Evolutionary conservation across 495 filamentous ascomycete species (phyloP).

Genomic region (Elaphomyces granulatus): DNA sequence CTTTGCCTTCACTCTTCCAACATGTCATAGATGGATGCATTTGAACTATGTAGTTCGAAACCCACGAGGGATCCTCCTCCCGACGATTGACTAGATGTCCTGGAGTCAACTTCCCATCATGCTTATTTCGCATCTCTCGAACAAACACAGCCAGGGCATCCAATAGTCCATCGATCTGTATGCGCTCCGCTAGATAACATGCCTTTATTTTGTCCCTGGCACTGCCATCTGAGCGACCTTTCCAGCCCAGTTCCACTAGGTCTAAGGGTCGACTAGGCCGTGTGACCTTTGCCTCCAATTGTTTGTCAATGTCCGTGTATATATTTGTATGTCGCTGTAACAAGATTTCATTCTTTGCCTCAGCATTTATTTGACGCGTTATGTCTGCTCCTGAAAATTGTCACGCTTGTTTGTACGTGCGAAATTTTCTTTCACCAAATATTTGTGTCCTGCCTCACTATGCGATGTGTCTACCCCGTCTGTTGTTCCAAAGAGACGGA

Average conservation of each 20-base stretch:
- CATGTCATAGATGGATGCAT: no score
- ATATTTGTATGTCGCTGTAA: neutral
- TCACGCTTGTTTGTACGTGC: neutral
- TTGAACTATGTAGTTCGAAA: no score
- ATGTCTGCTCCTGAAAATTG: neutral
- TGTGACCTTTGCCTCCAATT: neutral
- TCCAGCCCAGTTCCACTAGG: neutral
- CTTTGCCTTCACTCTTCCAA: no score
- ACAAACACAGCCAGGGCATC: neutral
- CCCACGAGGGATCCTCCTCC: no score
- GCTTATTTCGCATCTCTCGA: neutral
- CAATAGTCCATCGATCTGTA: neutral
- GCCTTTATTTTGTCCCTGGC: neutral
- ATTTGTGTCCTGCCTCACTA: neutral
- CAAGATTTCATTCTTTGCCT: neutral
- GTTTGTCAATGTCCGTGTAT: neutral
- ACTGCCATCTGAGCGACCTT: neutral
- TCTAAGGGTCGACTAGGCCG: neutral
- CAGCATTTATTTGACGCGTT: neutral
- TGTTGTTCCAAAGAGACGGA: neutral
- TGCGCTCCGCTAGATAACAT: neutral
- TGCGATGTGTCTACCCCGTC: neutral
- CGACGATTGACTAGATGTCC: no score
- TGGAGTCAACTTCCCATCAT: no score
- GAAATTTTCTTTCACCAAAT: neutral